Evolutionary conservation across 176 grass and related monocot genomes (phyloP), one percentile per base, ranked within the genome.

Genomic region (Tillandsia leiboldiana): DNA sequence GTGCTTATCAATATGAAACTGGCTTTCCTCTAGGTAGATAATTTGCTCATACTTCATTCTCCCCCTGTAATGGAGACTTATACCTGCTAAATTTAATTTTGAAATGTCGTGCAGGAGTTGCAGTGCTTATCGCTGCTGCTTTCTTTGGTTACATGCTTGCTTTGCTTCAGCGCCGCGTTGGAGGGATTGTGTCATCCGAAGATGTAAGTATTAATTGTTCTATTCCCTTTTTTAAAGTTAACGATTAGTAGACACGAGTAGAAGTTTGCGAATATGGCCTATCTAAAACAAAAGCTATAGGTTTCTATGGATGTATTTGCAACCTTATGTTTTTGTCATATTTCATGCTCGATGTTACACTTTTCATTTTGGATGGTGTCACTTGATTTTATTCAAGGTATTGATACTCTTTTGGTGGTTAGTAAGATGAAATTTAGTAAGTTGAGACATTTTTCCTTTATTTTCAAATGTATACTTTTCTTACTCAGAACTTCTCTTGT

Each of bases 101-200:
- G 50, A 42, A 8, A 49, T 29, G 11, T 3, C 26, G 52, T 62
- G 8, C 87, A 99, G 95, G 95, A 63, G 28, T 99, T 82, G 78
- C 80, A 14, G 84, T 99, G 87, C 87, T 99, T 70, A 76, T 86
- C 84, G 87, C 87, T 82, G 95, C 95, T 50, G 87, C 67, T 76
- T 99, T 99, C 82, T 99, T 99, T 49, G 95, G 95, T 8, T 99
- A 94, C 48, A 99, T 94, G 95, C 82, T 99, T 86, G 90, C 95
- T 0, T 86, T 99, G 77, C 84, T 99, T 68, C 95, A 99, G 70
- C 75, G 69, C 8, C 80, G 78, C 51, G 78, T 94, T 57, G 80
- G 88, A n/a, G 75, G 85, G 17, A 99, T 99, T 73, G 49, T 90
- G 57, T 94, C 87, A 63, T 72, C 77, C 50, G 51, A 82, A 56